Evolutionary conservation across 345 rosid genomes (phyloP), one percentile per base, ranked within the genome.

Genomic region (Ceriops decandra): DNA sequence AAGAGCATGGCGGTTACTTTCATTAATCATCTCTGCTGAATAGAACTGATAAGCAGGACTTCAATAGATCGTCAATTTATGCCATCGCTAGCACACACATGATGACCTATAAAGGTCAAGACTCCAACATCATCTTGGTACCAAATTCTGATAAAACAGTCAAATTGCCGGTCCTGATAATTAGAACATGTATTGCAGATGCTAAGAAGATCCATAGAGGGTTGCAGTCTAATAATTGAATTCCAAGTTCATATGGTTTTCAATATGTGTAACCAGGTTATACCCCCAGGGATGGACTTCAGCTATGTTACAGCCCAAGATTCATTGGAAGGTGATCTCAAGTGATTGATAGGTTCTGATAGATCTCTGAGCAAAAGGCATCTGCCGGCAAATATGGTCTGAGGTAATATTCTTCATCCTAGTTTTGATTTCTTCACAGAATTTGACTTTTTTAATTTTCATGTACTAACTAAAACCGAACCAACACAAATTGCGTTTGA

Each of bases 381-480:
- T 59, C 82, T 91, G 58, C 97, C 93, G 26, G 53, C 87, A 86
- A 38, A 91, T 91, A 60, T 91, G 96, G 97, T 85, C 95, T 1
- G 89, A 91, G 95, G 95, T 91, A 52, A 65, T 66, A 38, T 64
- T 46, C 62, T 52, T 62, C 33, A 47, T 52, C 33, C 17, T 59
- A 66, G 67, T 57, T 13, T 16, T 16, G 26, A 62, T 61, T 52
- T n/a, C 32, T 13, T 2, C 20, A 5, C 15, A 10, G 9, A 30
- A 31, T 7, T 46, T 28, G 8, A 2, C 7, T 38, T 5, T 67
- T 22, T 36, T 2, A 2, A 38, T 57, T 4, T 54, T 8, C 30
- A 10, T 54, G 30, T 22, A 64, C 51, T 71, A 30, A 71, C 5
- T 35, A 57, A 27, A 49, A 32, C n/a, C 27, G 24, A 8, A 36